Base-by-base conservation (phyloP, 805 yeast species). In the Pichia californica region DNA sequence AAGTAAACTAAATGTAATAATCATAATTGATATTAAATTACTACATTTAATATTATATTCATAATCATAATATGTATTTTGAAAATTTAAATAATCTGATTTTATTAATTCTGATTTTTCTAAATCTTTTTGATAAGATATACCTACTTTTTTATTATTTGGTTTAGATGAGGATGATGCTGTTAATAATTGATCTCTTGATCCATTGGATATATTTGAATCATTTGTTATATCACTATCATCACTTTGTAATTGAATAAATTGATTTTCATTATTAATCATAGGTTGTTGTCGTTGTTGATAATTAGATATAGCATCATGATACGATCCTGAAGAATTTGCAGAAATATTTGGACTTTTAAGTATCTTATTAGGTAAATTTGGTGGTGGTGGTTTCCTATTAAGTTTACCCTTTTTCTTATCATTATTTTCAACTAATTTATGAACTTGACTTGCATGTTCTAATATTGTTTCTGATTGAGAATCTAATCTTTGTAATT, bases 1-100 rank as follows among this genome's bases (percentile, higher is more conserved):
- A 14, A 61, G 11, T 18, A 54, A 36, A 4, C 62, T 53, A 14
- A 51, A 16, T 4, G 54, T 27, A 2, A 61, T 27, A 10, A 58
- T 41, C 2, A 54, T 6, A 7, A 52, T 19, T 1, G 60, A 18
- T 7, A 21, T 7, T 2, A 13, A n/a, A n/a, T 15, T 26, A 23
- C 31, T 10, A 9, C 43, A 38, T 20, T 26, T 25, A 8, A 15
- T 31, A 18, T 20, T 20, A 8, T 15, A n/a, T 19, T 31, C 21
- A 19, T 32, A 34, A n/a, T 36, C 25, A 16, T 36, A 26, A 28
- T 36, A 36, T 15, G 14, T 15, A 7, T 5, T 10, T 3, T 21
- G 8, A 18, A 35, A 18, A 36, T 36, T 4, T 8, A 16, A 13
- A n/a, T 32, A 18, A 10, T 16, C 20, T 5, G 30, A n/a, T n/a